These are phyloP conservation scores for Straminergon stramineum DNA, from an alignment of 225 moss, liverwort and hornwort genomes.

Conservation along the genomic window DNA sequence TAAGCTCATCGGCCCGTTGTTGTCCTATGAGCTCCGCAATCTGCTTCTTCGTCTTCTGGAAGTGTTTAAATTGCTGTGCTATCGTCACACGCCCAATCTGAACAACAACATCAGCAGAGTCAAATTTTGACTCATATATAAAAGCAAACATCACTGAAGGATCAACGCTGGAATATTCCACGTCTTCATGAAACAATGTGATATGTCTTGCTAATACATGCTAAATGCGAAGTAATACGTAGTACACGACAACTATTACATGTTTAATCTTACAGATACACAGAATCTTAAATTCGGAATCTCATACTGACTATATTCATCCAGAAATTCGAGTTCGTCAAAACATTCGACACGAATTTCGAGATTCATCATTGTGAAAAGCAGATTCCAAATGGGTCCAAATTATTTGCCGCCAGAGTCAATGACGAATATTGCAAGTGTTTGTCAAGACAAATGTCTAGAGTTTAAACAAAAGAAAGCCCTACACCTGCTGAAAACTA, in stretches of 20 bases:
- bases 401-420: not conserved
- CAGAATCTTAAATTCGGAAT: not conserved
- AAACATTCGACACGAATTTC: not conserved
- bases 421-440: not conserved
- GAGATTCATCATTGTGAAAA: not conserved
- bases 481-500: not conserved
- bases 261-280: not conserved
- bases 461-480: too few species aligned
- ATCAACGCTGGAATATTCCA: not conserved
- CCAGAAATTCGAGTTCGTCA: not conserved
- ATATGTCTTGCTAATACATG: not conserved
- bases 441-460: not conserved
- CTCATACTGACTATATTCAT: not conserved
- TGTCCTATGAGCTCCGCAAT: slow-evolving; percentile 24
- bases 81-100: slow-evolving; percentile 44
- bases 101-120: not conserved
- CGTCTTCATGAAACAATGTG: not conserved
- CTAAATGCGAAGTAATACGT: not conserved
- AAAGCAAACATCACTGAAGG: not conserved
- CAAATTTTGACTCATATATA: not conserved
- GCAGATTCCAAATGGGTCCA: not conserved
- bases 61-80: slow-evolving; percentile 26
- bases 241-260: not conserved
- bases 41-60: slow-evolving; percentile 42
- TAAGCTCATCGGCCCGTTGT: slow-evolving; percentile 13